Evolutionary conservation across 2,329 filamentous ascomycete species (phyloP), one percentile per base, ranked within the genome.

Genomic region (Aureobasidium sp.): DNA sequence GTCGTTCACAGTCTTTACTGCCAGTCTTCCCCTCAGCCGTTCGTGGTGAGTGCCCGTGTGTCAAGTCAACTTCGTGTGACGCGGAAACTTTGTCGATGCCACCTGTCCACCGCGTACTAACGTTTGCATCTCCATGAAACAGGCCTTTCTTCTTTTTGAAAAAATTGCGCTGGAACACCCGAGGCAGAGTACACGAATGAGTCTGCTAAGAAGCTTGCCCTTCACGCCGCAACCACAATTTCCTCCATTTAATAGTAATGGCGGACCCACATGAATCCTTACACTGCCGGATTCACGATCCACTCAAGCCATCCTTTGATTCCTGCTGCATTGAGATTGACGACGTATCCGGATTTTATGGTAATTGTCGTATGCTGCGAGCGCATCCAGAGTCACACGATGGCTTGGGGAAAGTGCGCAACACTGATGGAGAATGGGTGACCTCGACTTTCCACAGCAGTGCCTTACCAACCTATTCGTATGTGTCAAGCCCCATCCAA

Each of bases 401-500:
- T 49, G 44, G 15, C 21, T 34, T 45, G 36, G 34, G 21, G 9
- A 58, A 42, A 45, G 8, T 27, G 34, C 45, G n/a, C 32, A 29
- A 42, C 42, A 59, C 16, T 3, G 45, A 49, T 49, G 34, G 42
- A 50, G 44, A 41, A 59, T 59, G 45, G 44, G 32, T 50, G 45
- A 41, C 57, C 50, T 59, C 55, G 30, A 3, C 29, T n/a, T 42
- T 59, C 4, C 21, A 48, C 44, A 59, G 45, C 45, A 49, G 32
- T 41, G 27, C 57, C 29, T 32, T 34, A 42, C 8, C 57, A 50
- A 36, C 34, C 45, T 34, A 50, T 34, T n/a, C 44, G 57, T 59
- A 59, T 34, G 57, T 59, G 57, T 59, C 44, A 50, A 59, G 57
- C 21, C 57, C 57, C 45, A 42, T 45, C 57, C 57, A 59, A 48